These are phyloP conservation scores for Neckera pumila DNA, from an alignment of 225 moss, liverwort and hornwort genomes.

Conservation along the genomic window DNA sequence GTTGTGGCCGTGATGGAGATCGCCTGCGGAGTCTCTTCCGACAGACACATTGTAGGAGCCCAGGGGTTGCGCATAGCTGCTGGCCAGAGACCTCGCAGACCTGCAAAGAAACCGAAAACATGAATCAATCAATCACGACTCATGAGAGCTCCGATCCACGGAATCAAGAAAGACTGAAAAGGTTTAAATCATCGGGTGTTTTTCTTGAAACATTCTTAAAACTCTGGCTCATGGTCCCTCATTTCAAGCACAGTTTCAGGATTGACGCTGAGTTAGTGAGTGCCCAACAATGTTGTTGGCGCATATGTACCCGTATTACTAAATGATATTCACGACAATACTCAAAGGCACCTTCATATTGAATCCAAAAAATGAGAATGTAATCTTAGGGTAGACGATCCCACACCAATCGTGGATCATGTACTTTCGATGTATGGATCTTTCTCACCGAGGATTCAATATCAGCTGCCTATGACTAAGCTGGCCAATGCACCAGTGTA, in stretches of 20 bases:
- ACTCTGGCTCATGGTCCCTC: no score
- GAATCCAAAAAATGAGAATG: background rate
- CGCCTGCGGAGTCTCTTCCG: slow-evolving; percentile 9
- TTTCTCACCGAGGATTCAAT: background rate
- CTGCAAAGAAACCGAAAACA: background rate
- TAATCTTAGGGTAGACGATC: background rate
- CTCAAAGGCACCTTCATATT: background rate
- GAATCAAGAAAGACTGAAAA: background rate
- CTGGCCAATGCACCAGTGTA: background rate
- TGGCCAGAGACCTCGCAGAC: slow-evolving; percentile 82
- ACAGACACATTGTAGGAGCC: slow-evolving; percentile 52
- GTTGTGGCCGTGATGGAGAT: background rate
- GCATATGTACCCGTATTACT: no score
- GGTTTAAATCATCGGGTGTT: no score
- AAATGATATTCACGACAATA: background rate
- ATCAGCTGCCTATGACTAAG: background rate
- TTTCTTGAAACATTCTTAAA: no score
- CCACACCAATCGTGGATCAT: background rate
- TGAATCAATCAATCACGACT: background rate
- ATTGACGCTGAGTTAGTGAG: background rate
- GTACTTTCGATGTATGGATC: no score
- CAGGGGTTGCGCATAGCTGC: slow-evolving; percentile 54
- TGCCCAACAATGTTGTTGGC: background rate
- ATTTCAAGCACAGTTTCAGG: background rate
- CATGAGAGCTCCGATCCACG: background rate